Conservation (phyloP, 208 protist genomes). For the Balamuthia mandrillaris region DNA sequence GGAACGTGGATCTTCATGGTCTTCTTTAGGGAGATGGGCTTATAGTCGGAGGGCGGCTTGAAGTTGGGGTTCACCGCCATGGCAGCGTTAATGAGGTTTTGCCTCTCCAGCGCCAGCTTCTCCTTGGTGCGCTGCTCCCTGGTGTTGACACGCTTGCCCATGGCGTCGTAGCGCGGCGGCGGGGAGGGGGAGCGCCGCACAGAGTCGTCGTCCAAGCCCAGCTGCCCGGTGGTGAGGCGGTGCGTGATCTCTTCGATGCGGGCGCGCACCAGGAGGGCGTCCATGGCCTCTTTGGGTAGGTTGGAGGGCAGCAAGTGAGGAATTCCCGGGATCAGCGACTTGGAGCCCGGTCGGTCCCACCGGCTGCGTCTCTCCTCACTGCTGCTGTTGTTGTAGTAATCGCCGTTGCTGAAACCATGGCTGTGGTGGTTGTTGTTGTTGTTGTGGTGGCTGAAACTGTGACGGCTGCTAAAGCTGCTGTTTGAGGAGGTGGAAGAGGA, state of each 20-base stretch:
- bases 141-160: conserved; percentile 63
- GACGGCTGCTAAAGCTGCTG: too few relatives aligned
- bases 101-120: conserved; percentile 51
- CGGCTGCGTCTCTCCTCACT: conserved; percentile 33
- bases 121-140: conserved; percentile 50
- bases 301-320: neutral
- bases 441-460: too few relatives aligned
- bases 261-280: conserved; percentile 1
- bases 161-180: conserved; percentile 62
- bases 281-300: neutral
- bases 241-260: conserved; percentile 31
- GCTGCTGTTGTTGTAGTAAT: too few relatives aligned
- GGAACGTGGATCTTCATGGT: conserved; percentile 68
- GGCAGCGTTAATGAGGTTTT: conserved; percentile 49
- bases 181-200: conserved; percentile 61
- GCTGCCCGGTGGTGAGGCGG: neutral
- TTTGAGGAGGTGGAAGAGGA: too few relatives aligned
- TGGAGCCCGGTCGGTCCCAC: conserved; percentile 5
- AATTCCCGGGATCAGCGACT: conserved; percentile 1
- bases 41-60: conserved; percentile 42
- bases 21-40: conserved; percentile 29
- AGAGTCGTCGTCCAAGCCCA: conserved; percentile 3
- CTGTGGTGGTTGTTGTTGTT: too few relatives aligned
- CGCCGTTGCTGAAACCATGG: too few relatives aligned
- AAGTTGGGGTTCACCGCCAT: conserved; percentile 44